Evolutionary conservation across 176 grass and related monocot species (phyloP).

Genomic region (Eragrostis curvula): DNA sequence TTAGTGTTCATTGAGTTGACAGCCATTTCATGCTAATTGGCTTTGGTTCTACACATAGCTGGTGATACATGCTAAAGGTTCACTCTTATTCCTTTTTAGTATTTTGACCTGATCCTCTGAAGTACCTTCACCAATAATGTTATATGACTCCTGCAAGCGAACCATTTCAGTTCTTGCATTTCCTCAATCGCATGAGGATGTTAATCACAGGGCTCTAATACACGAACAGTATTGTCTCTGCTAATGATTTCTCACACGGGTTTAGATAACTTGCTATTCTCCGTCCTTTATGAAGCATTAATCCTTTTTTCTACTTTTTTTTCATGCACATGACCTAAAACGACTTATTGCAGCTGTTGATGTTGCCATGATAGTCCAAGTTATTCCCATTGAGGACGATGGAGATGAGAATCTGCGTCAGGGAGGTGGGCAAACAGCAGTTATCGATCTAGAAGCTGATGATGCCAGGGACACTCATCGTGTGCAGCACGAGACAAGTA

Average conservation of each 20-base stretch:
- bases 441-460: constrained; percentile 37
- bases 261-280: neutral
- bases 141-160: neutral
- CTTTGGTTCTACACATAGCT: constrained; percentile 5
- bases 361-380: neutral
- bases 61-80: constrained; percentile 33
- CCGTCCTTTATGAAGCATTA: neutral
- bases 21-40: constrained; percentile 22
- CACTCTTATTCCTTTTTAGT: neutral
- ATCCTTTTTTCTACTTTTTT: neutral
- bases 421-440: neutral
- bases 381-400: constrained; percentile 42
- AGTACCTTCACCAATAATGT: neutral
- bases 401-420: constrained; percentile 1
- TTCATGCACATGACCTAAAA: neutral
- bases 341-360: constrained; percentile 13
- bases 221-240: neutral
- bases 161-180: constrained; percentile 11
- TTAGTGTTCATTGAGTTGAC: constrained; percentile 13
- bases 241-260: neutral
- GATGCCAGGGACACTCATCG: neutral
- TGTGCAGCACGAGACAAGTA: neutral
- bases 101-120: neutral
- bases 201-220: neutral
- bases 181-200: neutral